Conservation (phyloP, 176 grass and related monocot species). For the Eragrostis nindensis region DNA sequence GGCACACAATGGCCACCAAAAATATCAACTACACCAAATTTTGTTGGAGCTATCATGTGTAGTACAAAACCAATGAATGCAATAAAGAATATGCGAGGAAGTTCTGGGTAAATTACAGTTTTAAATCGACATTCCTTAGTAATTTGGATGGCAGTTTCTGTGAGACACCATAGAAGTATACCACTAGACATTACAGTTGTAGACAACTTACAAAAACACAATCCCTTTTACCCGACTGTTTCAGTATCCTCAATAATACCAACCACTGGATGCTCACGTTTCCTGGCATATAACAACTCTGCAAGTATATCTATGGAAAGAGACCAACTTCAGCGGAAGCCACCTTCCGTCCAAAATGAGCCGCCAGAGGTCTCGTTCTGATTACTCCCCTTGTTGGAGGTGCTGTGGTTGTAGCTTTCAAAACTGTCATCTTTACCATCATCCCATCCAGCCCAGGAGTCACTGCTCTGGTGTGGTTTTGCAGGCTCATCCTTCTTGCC, state of each 20-base stretch:
- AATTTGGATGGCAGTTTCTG: constrained; percentile 47
- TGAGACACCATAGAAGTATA: constrained; percentile 39
- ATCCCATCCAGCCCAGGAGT: constrained; percentile 93
- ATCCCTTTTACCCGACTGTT: constrained; percentile 36
- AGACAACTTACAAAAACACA: constrained; percentile 50
- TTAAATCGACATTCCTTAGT: constrained; percentile 29
- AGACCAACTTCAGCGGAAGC: constrained; percentile 65
- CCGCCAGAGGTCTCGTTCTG: constrained; percentile 61
- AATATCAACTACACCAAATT: constrained; percentile 15
- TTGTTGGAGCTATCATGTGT: neutral
- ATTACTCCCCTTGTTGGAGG: constrained; percentile 55
- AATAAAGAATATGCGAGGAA: constrained; percentile 42
- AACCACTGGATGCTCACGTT: constrained; percentile 48
- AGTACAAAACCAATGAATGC: neutral
- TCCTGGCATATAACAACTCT: constrained; percentile 53
- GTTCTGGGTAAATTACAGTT: constrained; percentile 52
- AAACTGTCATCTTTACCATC: constrained; percentile 81
- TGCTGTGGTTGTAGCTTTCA: constrained; percentile 63
- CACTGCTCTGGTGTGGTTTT: constrained; percentile 52
- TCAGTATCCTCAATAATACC: constrained; percentile 45
- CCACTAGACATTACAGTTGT: constrained; percentile 42
- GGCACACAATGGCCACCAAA: neutral
- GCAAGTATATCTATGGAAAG: constrained; percentile 42
- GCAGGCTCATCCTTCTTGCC: constrained; percentile 56
- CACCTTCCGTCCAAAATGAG: constrained; percentile 70